Percentiles rank a stretch among this genome's conserved stretches.
These are phyloP conservation scores for Secale cereale DNA, from an alignment of 176 grass and related monocot genomes.

Conservation along the genomic window DNA sequence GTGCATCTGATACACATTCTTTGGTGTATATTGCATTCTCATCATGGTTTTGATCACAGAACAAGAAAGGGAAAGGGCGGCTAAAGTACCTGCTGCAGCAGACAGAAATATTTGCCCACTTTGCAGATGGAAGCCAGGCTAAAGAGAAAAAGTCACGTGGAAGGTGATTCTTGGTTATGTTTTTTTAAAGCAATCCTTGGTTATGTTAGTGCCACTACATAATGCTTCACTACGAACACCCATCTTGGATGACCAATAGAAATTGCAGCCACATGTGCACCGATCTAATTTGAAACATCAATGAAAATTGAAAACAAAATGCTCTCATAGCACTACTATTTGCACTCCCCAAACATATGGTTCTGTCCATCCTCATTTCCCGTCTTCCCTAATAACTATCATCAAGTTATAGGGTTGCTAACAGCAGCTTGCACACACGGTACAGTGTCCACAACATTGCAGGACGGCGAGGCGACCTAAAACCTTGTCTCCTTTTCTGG, in stretches of 20 bases:
- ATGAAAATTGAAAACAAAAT: background rate
- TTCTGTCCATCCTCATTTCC: background rate
- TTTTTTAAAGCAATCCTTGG: conserved; percentile 23
- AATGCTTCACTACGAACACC: background rate
- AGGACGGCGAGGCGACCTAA: background rate
- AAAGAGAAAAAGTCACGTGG: conserved; percentile 80
- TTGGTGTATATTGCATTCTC: background rate
- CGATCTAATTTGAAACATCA: background rate
- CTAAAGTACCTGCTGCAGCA: conserved; percentile 87
- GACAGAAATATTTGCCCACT: conserved; percentile 95
- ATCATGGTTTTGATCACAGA: conserved; percentile 37
- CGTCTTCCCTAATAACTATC: background rate
- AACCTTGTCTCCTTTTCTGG: background rate
- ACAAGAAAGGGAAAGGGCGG: conserved; percentile 87
- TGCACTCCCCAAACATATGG: background rate
- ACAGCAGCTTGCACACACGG: background rate
- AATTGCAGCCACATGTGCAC: background rate
- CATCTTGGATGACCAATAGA: conserved; percentile 1
- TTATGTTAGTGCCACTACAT: background rate
- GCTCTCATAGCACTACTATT: background rate
- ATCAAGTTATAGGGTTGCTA: background rate
- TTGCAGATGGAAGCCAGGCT: conserved; percentile 67
- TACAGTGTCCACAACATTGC: background rate
- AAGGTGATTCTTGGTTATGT: conserved; percentile 31
- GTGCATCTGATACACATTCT: background rate